Conservation (phyloP, 306 rosid species). For the Castanopsis chinensis region DNA sequence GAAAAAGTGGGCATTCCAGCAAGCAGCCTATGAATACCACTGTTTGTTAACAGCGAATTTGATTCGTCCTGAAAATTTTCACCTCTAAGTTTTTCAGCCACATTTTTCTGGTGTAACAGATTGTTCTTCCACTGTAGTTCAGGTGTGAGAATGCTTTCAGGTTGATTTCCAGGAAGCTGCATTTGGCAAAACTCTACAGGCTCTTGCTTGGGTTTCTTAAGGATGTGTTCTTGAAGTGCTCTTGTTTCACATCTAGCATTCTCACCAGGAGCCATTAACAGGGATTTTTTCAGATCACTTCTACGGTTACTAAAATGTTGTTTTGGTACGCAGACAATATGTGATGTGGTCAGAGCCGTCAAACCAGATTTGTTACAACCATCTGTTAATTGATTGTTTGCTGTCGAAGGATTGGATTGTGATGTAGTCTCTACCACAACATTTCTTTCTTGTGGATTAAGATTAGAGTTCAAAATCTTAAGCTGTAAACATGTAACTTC, state of each 20-base stretch:
- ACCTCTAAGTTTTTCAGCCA: conserved; percentile 11
- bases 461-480: not conserved
- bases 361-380: conserved; percentile 5
- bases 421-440: not conserved
- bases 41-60: not conserved
- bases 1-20: conserved; percentile 8
- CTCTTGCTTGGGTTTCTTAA: conserved; percentile 31
- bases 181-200: conserved; percentile 17
- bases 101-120: conserved; percentile 1
- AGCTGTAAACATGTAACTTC: not conserved
- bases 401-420: not conserved
- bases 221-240: conserved; percentile 6
- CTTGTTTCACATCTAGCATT: conserved; percentile 4
- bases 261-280: not conserved
- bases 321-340: not conserved
- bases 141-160: conserved; percentile 8
- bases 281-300: conserved; percentile 1
- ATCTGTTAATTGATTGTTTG: not conserved
- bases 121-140: conserved; percentile 16
- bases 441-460: conserved; percentile 6
- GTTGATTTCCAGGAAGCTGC: conserved; percentile 20
- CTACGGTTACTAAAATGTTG: not conserved
- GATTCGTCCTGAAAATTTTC: conserved; percentile 18
- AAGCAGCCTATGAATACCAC: conserved; percentile 8
- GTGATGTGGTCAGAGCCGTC: not conserved